Evolutionary conservation across 805 yeast genomes (phyloP).

Genomic region (Saturnispora diversa): DNA sequence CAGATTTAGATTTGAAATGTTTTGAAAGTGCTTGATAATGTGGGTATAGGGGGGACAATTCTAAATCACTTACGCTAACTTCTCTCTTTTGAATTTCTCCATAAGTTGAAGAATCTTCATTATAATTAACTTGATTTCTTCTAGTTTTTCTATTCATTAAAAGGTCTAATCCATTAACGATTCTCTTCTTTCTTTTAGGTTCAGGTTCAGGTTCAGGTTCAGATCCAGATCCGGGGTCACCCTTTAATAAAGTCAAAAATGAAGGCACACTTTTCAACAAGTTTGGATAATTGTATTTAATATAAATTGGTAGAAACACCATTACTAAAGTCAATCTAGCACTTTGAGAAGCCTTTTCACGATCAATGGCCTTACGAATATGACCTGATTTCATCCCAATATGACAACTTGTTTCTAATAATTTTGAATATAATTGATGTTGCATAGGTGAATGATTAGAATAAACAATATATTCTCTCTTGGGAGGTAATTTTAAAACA

Average conservation of each 20-base stretch:
- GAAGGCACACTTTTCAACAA: background rate
- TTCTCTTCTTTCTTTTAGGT: background rate
- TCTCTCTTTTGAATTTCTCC: slow-evolving; percentile 6
- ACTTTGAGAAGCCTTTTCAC: slow-evolving; percentile 2
- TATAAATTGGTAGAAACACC: slow-evolving; percentile 33
- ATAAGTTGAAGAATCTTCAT: slow-evolving; percentile 15
- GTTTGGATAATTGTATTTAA: slow-evolving; percentile 11
- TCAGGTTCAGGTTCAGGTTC: background rate
- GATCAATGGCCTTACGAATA: slow-evolving; percentile 1
- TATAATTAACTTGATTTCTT: slow-evolving; percentile 7
- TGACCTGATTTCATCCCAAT: slow-evolving; percentile 3
- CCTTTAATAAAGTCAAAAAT: slow-evolving; percentile 2
- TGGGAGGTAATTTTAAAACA: slow-evolving; percentile 73
- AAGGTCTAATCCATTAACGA: slow-evolving; percentile 3
- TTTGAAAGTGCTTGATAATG: slow-evolving; percentile 4
- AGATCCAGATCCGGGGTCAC: background rate
- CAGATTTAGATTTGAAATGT: slow-evolving; percentile 42
- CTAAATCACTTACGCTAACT: slow-evolving; percentile 1
- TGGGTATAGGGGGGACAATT: slow-evolving; percentile 2
- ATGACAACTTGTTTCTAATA: slow-evolving; percentile 9
- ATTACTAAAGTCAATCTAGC: slow-evolving; percentile 36
- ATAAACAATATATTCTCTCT: slow-evolving; percentile 80
- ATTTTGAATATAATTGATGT: slow-evolving; percentile 33
- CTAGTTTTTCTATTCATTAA: slow-evolving; percentile 5
- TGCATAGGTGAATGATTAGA: slow-evolving; percentile 60